Evolutionary conservation across 2,329 filamentous ascomycete species (phyloP), one percentile per base, ranked within the genome.

Genomic region (Endoconidiophora laricicola): DNA sequence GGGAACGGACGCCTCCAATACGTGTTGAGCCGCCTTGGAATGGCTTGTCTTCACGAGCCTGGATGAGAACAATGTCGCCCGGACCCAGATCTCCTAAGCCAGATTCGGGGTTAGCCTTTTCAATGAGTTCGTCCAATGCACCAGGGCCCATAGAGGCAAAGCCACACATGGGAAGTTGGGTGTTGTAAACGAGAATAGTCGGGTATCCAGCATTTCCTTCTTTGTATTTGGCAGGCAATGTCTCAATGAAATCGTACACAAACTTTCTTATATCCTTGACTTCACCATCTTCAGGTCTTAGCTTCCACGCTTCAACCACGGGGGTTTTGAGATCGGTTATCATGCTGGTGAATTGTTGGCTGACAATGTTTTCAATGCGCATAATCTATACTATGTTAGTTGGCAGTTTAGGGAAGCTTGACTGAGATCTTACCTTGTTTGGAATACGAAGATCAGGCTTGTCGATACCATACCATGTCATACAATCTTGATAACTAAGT

Each of bases 391-490:
- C 5, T 1, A 16, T 10, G 50, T 60, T 16, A 57, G 54, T 10
- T 23, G 6, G 6, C 18, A 1, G 2, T n/a, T 22, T n/a, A 18
- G 14, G 26, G 6, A 10, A 46, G 22, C 36, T 45, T n/a, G 6
- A 22, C 5, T 14, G 23, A 7, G 10, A 4, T 61, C 69, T 48
- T 61, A 84, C 80, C 59, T 75, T 66, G 23, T 78, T 79, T 1
- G 76, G 74, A 37, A 88, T 81, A 16, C 91, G 78, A 7, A 90
- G 66, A 60, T 98, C 91, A 3, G 91, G 91, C 63, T 98, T 98
- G 64, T 98, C 91, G 3, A 79, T 83, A 9, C 91, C 91, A 59
- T 88, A 94, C 2, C 66, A 69, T 1, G 73, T 67, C 80, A 98
- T 96, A 16, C 82, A 83, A 38, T 83, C 70, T 29, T 82, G 63